Conservation (phyloP, 768 basidiomycete genomes). For the Holtermannia corniformis region DNA sequence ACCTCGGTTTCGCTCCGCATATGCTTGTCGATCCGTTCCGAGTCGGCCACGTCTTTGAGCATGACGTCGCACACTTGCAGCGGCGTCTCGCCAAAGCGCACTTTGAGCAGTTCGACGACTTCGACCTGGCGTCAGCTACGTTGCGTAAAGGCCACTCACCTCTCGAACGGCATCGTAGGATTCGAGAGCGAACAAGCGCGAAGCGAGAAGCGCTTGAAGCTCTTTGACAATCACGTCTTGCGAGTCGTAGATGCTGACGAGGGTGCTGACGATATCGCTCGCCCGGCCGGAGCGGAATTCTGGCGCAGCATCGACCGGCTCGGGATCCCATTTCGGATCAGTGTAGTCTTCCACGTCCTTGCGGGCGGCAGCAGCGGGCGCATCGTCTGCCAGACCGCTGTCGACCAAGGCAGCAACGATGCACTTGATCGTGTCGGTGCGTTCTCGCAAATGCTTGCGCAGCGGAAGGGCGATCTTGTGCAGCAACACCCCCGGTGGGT, state of each 20-base stretch:
- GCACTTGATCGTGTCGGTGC: conserved; percentile 85
- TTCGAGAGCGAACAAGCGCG: conserved; percentile 66
- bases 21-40: conserved; percentile 76
- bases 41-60: conserved; percentile 94
- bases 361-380: conserved; percentile 12
- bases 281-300: conserved; percentile 87
- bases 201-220: conserved; percentile 80
- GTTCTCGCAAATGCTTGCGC: conserved; percentile 65
- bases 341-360: conserved; percentile 63
- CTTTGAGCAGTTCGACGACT: conserved; percentile 87
- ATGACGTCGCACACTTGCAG: conserved; percentile 96
- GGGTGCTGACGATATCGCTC: conserved; percentile 87
- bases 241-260: conserved; percentile 95
- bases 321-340: conserved; percentile 91
- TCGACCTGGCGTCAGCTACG: conserved; percentile 51
- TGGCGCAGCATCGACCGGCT: conserved; percentile 92
- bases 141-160: conserved; percentile 37
- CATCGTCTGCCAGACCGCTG: conserved; percentile 72
- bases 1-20: conserved; percentile 67
- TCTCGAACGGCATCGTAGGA: conserved; percentile 71
- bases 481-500: conserved; percentile 83
- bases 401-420: conserved; percentile 88
- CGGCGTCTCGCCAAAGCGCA: conserved; percentile 87
- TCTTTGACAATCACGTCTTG: conserved; percentile 95
- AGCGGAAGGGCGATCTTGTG: conserved; percentile 93